Evolutionary conservation across 306 rosid species (phyloP), one percentile per base, ranked within the genome.

Genomic region (Myrica gale): DNA sequence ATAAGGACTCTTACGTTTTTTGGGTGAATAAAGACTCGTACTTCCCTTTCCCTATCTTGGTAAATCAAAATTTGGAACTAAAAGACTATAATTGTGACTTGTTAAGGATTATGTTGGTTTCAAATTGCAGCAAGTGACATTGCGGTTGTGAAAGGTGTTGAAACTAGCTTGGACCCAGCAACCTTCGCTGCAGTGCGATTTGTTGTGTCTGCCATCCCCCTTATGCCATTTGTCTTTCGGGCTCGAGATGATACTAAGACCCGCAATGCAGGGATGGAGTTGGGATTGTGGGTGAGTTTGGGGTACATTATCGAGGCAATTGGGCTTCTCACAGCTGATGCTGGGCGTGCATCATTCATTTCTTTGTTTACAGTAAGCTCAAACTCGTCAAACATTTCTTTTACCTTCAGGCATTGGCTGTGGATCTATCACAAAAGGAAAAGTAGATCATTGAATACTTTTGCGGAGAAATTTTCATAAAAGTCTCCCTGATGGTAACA

Each of bases 281-380:
- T 91, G 87, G 97, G 97, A 43, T 77, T 88, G 68, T 91, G 94
- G 97, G 91, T 85, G 78, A 88, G 97, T 85, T 75, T 89, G 50
- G 97, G 97, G 57, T 91, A 91, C 80, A 83, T 91, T 21, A 83
- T 83, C 85, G 94, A 91, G 87, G 92, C 97, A 26, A 37, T 89
- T 53, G 97, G 97, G 79, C 83, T 91, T 45, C 82, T 83, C 51
- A 91, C 94, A 23, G 89, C 97, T 13, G 97, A 88, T 87, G 94
- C 97, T 20, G 97, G 92, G 41, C 90, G 92, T 6, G 92, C 94
- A 23, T 86, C 92, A 16, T 91, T 91, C 70, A 32, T 91, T 47
- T 82, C 97, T 39, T 86, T 72, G 85, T 87, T 91, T 79, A 91
- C 94, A 46, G 97, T 91, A 70, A 77, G 87, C 78, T 60, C 68